Conservation (phyloP, 768 basidiomycete species). For the Cubamyces sp. region DNA sequence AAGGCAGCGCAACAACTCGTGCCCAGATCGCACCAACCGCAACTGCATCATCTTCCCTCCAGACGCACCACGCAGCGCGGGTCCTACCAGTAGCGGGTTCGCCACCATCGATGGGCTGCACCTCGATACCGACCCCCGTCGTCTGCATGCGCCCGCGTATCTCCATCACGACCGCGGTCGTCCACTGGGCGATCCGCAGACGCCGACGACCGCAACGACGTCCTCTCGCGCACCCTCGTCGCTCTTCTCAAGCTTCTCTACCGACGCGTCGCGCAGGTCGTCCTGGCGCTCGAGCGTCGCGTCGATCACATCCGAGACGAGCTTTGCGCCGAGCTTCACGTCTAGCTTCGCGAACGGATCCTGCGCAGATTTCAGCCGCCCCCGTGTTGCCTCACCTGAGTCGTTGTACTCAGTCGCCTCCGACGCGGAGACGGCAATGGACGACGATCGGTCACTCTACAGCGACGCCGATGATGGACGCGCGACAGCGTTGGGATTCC, state of each 20-base stretch:
- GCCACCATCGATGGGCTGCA: neutral
- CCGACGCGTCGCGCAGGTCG: slow-evolving; percentile 27
- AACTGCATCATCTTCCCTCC: slow-evolving; percentile 32
- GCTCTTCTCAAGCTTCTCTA: slow-evolving; percentile 30
- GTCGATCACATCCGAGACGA: slow-evolving; percentile 14
- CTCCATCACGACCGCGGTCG: neutral
- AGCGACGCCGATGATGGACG: slow-evolving; percentile 8
- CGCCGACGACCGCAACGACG: slow-evolving; percentile 11
- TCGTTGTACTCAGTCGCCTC: slow-evolving; percentile 17
- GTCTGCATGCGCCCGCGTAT: neutral
- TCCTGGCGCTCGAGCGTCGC: slow-evolving; percentile 33
- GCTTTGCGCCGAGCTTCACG: slow-evolving; percentile 21
- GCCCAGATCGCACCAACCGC: slow-evolving; percentile 31
- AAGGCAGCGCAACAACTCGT: slow-evolving; percentile 32
- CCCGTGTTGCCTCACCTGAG: slow-evolving; percentile 7
- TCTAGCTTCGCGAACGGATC: slow-evolving; percentile 24
- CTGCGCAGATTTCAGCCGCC: slow-evolving; percentile 23
- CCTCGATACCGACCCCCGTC: slow-evolving; percentile 9
- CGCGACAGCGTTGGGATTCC: slow-evolving; percentile 13
- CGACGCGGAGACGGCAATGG: neutral
- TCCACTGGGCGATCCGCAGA: slow-evolving; percentile 8
- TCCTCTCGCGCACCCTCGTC: slow-evolving; percentile 30
- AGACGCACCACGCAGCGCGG: slow-evolving; percentile 13
- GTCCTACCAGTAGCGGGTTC: slow-evolving; percentile 8
- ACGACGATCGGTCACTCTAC: neutral